Conservation (phyloP, 73 alveolate genomes). For the Paramecium sonneborni region DNA sequence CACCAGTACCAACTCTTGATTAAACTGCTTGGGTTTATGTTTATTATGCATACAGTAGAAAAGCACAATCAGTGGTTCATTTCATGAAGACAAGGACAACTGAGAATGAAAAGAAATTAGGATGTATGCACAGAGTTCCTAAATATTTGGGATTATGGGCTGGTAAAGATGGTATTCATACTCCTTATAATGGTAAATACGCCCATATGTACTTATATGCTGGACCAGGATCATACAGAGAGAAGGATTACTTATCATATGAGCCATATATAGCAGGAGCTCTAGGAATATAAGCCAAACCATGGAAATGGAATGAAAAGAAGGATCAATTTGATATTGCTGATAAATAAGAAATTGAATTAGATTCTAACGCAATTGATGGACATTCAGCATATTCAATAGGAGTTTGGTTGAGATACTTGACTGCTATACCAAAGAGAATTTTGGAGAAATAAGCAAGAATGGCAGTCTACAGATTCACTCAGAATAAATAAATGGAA, state of each 20-base stretch:
- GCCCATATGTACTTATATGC: not conserved
- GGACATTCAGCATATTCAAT: conserved; percentile 41
- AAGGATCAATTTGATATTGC: not conserved
- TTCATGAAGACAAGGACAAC: not conserved
- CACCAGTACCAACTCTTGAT: not conserved
- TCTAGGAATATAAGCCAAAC: conserved; percentile 9
- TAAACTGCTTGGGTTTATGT: conserved; percentile 47
- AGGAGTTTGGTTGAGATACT: conserved; percentile 39
- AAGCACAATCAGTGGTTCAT: not conserved
- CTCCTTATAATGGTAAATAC: conserved; percentile 36
- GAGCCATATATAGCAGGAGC: conserved; percentile 52
- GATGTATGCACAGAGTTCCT: conserved; percentile 47
- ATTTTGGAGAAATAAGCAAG: not conserved
- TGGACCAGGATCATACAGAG: conserved; percentile 44
- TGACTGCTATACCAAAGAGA: conserved; percentile 50
- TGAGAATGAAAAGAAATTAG: not conserved
- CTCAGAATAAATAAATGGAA: not conserved
- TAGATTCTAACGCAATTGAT: not conserved
- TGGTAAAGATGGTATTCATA: conserved; percentile 42
- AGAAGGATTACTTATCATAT: not conserved
- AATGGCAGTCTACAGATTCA: not conserved
- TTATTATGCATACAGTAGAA: conserved; percentile 37
- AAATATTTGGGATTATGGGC: conserved; percentile 12
- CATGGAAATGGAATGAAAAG: conserved; percentile 13
- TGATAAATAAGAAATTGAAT: not conserved